These are phyloP conservation scores for Populus deltoides DNA, from an alignment of 345 rosid species.

Conservation along the genomic window DNA sequence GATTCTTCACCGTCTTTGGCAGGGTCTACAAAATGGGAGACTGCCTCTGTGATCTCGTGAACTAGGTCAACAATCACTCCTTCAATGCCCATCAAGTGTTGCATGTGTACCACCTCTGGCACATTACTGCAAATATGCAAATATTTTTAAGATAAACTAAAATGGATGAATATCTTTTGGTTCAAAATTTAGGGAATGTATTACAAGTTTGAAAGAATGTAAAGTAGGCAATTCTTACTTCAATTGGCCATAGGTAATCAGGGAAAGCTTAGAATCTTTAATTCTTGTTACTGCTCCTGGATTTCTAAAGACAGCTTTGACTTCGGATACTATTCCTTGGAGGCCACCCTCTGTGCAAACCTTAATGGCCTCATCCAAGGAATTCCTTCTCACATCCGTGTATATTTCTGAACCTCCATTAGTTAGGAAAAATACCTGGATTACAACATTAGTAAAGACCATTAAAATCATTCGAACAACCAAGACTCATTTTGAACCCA, in stretches of 20 bases:
- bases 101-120: constrained; percentile 22
- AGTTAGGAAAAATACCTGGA: constrained; percentile 31
- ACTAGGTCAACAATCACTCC: constrained; percentile 31
- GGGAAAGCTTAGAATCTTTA: constrained; percentile 16
- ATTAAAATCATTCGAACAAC: background rate
- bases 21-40: background rate
- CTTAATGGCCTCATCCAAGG: constrained; percentile 27
- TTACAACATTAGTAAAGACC: background rate
- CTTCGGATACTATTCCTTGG: constrained; percentile 32
- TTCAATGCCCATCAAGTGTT: constrained; percentile 23
- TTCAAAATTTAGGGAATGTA: background rate
- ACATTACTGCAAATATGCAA: constrained; percentile 12
- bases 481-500: background rate
- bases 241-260: constrained; percentile 24
- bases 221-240: constrained; percentile 9
- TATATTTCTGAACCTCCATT: constrained; percentile 29
- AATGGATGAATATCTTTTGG: background rate
- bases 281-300: constrained; percentile 24
- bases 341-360: constrained; percentile 25
- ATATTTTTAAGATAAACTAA: background rate
- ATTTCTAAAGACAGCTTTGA: constrained; percentile 26
- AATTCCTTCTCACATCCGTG: constrained; percentile 25
- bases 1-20: background rate
- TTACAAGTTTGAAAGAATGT: background rate
- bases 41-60: constrained; percentile 18